A percentile compares a stretch with the other conserved stretches of the same genome.
Evolutionary conservation across 371 early-diverging fungal genomes (phyloP).

Genomic region (Apophysomyces ossiformis): DNA sequence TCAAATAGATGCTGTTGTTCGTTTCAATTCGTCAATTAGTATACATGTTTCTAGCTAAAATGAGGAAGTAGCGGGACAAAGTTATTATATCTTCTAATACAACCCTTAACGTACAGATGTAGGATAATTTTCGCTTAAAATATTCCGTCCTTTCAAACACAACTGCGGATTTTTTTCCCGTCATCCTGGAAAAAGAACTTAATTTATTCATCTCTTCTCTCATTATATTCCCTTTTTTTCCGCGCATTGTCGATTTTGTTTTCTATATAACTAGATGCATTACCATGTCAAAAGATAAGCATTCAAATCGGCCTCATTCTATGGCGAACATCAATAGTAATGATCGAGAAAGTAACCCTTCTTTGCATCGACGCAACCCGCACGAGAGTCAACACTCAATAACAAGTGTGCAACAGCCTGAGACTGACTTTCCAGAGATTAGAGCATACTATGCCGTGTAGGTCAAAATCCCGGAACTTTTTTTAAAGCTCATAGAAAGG

Average conservation of each 20-base stretch:
- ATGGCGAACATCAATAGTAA: neutral
- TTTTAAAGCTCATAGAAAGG: neutral
- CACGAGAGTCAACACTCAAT: neutral
- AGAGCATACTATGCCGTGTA: slow-evolving; percentile 52
- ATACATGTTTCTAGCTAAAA: too few relatives aligned
- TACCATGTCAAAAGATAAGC: slow-evolving; percentile 5
- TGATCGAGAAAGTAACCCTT: neutral
- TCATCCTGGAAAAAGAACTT: neutral
- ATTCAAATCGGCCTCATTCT: neutral
- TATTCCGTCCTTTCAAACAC: slow-evolving; percentile 13
- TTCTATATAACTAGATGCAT: neutral
- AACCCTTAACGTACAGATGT: neutral
- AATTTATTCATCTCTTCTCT: neutral
- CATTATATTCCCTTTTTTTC: neutral
- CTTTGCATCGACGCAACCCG: neutral
- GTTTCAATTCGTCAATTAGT: too few relatives aligned
- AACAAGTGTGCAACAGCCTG: neutral
- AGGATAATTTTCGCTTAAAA: neutral
- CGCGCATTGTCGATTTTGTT: neutral
- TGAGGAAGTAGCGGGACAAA: too few relatives aligned
- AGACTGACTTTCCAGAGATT: slow-evolving; percentile 42
- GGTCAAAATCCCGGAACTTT: neutral
- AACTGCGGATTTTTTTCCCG: slow-evolving; percentile 6
- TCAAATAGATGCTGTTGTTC: too few relatives aligned
- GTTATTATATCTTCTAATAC: too few relatives aligned